Percentiles rank a stretch among this genome's conserved stretches.
Evolutionary conservation across 768 basidiomycete species (phyloP).

Genomic region (Tricholoma matsutake): DNA sequence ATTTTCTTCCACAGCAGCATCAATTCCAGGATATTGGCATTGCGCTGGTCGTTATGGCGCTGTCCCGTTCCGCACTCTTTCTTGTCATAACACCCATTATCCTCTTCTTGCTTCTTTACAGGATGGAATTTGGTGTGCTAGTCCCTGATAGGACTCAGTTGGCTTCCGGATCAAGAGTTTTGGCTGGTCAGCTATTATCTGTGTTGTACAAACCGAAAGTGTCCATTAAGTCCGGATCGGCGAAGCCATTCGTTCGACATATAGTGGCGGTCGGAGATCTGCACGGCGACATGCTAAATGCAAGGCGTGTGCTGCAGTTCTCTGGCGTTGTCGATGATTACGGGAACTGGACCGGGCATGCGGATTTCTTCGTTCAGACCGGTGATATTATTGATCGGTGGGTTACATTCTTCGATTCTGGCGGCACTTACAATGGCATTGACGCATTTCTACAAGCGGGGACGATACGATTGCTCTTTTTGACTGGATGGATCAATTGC

Average conservation of each 20-base stretch:
- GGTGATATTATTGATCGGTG: slow-evolving; percentile 95
- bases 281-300: slow-evolving; percentile 85
- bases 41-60: background rate
- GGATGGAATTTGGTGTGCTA: slow-evolving; percentile 17
- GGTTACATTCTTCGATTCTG: slow-evolving; percentile 10
- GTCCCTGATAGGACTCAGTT: slow-evolving; percentile 10
- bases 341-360: slow-evolving; percentile 78
- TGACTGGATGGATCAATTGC: slow-evolving; percentile 77
- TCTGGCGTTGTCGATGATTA: slow-evolving; percentile 69
- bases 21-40: background rate
- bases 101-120: slow-evolving; percentile 18
- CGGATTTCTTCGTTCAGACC: slow-evolving; percentile 90
- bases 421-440: background rate
- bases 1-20: background rate
- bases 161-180: slow-evolving; percentile 2
- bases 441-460: slow-evolving; percentile 48
- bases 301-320: slow-evolving; percentile 76
- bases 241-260: slow-evolving; percentile 39
- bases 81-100: slow-evolving; percentile 3
- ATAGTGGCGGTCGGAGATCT: slow-evolving; percentile 92
- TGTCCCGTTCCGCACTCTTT: slow-evolving; percentile 7
- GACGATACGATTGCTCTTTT: slow-evolving; percentile 89
- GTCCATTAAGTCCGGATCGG: background rate
- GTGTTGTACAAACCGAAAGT: slow-evolving; percentile 6
- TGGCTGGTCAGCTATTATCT: slow-evolving; percentile 8